Percentiles rank a stretch among this genome's conserved stretches.
These are phyloP conservation scores for Ascochyta lentis DNA, from an alignment of 2,329 filamentous ascomycete species.

Conservation along the genomic window DNA sequence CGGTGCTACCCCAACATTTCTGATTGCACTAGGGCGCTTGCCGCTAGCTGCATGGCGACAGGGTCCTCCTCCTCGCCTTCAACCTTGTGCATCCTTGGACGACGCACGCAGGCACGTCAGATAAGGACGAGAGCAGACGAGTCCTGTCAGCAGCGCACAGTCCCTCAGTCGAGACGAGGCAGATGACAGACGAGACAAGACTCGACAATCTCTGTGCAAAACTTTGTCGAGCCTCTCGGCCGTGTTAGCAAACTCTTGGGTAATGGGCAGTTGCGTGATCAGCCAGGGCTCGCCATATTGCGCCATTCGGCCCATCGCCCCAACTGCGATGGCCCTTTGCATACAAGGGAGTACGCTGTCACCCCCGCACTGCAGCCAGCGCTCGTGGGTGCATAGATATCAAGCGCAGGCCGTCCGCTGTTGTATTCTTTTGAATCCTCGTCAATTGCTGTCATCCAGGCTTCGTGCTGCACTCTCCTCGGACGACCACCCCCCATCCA, in stretches of 20 bases:
- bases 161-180: background rate
- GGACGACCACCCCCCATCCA: background rate
- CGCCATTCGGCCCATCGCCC: constrained; percentile 11
- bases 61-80: background rate
- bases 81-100: background rate
- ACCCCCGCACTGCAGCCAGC: constrained; percentile 12
- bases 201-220: constrained; percentile 8
- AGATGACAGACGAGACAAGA: background rate
- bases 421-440: background rate
- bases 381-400: constrained; percentile 1
- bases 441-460: background rate
- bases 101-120: background rate
- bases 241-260: constrained; percentile 13
- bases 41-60: constrained; percentile 15
- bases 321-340: constrained; percentile 4
- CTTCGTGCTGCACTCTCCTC: too few relatives aligned
- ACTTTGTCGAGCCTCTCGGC: background rate
- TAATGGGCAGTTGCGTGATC: constrained; percentile 18
- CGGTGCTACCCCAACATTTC: constrained; percentile 17
- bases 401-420: constrained; percentile 8
- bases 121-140: constrained; percentile 6
- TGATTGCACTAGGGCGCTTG: constrained; percentile 1
- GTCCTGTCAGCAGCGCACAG: background rate
- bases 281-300: constrained; percentile 4
- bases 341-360: background rate